Evolutionary conservation across 164 flowering plant genomes (phyloP).

Genomic region (Buxus sempervirens): DNA sequence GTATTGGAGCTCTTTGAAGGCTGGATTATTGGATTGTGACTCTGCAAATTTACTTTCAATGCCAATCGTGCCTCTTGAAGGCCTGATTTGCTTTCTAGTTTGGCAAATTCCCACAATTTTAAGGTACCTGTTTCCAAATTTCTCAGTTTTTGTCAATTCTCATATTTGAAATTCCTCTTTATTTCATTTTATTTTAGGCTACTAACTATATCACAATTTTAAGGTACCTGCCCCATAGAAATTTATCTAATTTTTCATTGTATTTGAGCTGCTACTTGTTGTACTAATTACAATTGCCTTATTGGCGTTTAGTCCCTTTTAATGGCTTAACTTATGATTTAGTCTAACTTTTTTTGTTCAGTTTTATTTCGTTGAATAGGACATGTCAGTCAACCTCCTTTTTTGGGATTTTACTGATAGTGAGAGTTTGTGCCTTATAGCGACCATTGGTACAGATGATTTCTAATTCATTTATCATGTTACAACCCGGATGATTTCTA

Average conservation of each 20-base stretch:
- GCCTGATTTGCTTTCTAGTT: background rate
- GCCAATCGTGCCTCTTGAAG: background rate
- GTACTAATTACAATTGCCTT: background rate
- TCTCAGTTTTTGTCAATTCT: too few species aligned
- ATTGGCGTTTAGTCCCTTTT: background rate
- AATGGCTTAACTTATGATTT: background rate
- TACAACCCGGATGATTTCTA: too few species aligned
- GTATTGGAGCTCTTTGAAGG: conserved; percentile 10
- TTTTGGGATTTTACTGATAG: too few species aligned
- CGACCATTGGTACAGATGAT: too few species aligned
- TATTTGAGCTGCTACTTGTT: background rate
- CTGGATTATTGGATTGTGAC: conserved; percentile 10
- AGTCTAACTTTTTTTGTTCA: too few species aligned
- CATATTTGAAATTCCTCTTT: background rate
- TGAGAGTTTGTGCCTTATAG: too few species aligned
- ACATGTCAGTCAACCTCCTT: conserved; percentile 6
- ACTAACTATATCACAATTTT: too few species aligned
- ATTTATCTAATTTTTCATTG: background rate
- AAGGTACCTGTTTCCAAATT: conserved; percentile 6
- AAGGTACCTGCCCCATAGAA: background rate
- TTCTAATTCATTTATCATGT: too few species aligned
- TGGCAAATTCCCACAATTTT: conserved; percentile 3
- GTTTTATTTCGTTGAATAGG: background rate
- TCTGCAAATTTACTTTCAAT: conserved; percentile 14
- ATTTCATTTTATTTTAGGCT: too few species aligned